phyloP scores from a whole-genome alignment of 208 protist genomes.

The Naegleria lovaniensis region DNA sequence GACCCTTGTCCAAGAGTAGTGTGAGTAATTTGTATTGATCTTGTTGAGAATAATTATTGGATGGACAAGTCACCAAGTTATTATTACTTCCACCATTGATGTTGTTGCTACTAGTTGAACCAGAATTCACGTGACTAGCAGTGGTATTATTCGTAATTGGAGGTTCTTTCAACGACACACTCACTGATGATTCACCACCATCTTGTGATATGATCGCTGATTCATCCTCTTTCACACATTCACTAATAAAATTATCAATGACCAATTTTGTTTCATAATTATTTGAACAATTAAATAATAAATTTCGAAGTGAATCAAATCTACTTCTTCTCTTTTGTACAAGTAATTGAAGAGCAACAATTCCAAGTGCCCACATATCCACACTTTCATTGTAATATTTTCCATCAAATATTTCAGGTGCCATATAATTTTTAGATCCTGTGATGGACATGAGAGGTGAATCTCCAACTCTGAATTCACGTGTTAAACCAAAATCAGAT shows the following conservation, averaged over 20 bases:
- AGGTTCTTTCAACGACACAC: too few species aligned
- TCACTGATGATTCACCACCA: too few species aligned
- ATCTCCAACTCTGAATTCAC: conserved; percentile 4
- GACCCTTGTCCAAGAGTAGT: background rate
- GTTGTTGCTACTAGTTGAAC: too few species aligned
- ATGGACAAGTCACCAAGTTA: too few species aligned
- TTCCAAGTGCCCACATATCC: conserved; percentile 12
- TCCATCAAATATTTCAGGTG: background rate
- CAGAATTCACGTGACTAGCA: too few species aligned
- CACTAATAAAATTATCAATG: background rate
- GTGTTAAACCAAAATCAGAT: conserved; percentile 1
- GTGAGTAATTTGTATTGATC: background rate
- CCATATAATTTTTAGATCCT: conserved; percentile 6
- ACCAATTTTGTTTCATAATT: background rate
- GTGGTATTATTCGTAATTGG: too few species aligned
- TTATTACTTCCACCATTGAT: too few species aligned
- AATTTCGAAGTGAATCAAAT: background rate
- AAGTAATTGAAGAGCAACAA: conserved; percentile 18
- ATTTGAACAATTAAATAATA: background rate
- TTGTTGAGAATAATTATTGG: background rate
- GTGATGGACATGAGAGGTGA: background rate
- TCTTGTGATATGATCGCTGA: too few species aligned
- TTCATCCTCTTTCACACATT: background rate
- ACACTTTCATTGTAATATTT: conserved; percentile 12
- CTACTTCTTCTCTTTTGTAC: background rate